Conservation (phyloP, 2,329 filamentous ascomycete genomes). For the Verticillium albo-atrum region DNA sequence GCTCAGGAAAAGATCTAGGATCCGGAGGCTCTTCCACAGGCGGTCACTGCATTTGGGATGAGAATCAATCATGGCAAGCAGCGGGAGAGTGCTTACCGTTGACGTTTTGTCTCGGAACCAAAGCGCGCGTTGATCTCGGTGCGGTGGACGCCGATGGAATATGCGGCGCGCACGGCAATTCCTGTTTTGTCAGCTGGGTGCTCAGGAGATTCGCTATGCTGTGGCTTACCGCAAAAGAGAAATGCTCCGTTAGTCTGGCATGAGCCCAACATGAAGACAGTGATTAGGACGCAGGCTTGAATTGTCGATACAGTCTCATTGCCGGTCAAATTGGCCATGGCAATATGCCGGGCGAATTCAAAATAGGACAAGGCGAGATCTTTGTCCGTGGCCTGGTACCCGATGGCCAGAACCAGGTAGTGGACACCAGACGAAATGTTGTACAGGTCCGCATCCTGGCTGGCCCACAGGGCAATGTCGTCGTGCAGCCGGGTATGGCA, state of each 20-base stretch:
- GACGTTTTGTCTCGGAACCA: constrained; percentile 34
- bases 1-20: constrained; percentile 48
- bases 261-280: constrained; percentile 49
- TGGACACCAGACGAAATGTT: constrained; percentile 38
- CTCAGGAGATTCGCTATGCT: too few relatives aligned
- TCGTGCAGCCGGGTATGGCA: constrained; percentile 32
- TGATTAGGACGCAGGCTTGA: constrained; percentile 45
- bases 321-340: constrained; percentile 37
- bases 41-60: constrained; percentile 27
- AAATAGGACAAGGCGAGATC: constrained; percentile 39
- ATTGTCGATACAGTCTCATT: constrained; percentile 45
- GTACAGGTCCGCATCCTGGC: constrained; percentile 22
- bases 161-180: constrained; percentile 46
- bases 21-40: constrained; percentile 49
- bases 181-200: constrained; percentile 18
- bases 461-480: constrained; percentile 38
- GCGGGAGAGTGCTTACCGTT: constrained; percentile 24
- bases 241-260: constrained; percentile 53
- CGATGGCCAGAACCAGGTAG: constrained; percentile 47
- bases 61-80: neutral
- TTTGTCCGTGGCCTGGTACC: constrained; percentile 37
- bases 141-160: constrained; percentile 48
- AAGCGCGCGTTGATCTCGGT: constrained; percentile 51
- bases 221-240: constrained; percentile 38
- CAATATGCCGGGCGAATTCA: constrained; percentile 42